Conservation (phyloP, 805 yeast species). For the Cephaloascus albidus region DNA sequence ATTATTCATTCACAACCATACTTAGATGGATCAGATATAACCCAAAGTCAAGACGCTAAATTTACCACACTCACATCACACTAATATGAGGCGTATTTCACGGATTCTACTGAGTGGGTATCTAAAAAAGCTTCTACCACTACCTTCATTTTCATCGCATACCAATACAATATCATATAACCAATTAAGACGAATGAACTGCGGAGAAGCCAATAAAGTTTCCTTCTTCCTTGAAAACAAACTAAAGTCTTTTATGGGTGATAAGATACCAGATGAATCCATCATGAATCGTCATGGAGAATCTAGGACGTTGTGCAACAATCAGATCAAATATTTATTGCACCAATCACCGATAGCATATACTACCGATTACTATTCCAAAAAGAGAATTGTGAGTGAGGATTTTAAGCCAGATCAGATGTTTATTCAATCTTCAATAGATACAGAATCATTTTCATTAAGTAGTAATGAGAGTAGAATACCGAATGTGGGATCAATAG, state of each 20-base stretch:
- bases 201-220: not conserved
- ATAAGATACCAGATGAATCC: not conserved
- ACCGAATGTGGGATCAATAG: conserved; percentile 25
- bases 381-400: not conserved
- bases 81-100: too few relatives aligned
- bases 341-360: not conserved
- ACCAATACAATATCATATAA: too few relatives aligned
- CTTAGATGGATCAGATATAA: not conserved
- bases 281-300: not conserved
- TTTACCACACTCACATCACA: too few relatives aligned
- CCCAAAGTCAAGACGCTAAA: too few relatives aligned
- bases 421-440: conserved; percentile 4
- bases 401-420: conserved; percentile 5
- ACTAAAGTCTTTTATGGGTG: not conserved
- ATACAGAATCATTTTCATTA: not conserved
- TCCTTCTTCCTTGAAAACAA: not conserved
- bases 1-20: not conserved
- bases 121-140: too few relatives aligned
- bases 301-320: not conserved
- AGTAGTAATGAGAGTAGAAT: conserved; percentile 6
- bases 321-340: not conserved
- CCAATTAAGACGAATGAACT: too few relatives aligned
- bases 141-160: too few relatives aligned
- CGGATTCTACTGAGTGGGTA: too few relatives aligned
- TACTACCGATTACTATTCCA: not conserved